Evolutionary conservation across 805 yeast species (phyloP).

Genomic region (Danielozyma ontarioensis): DNA sequence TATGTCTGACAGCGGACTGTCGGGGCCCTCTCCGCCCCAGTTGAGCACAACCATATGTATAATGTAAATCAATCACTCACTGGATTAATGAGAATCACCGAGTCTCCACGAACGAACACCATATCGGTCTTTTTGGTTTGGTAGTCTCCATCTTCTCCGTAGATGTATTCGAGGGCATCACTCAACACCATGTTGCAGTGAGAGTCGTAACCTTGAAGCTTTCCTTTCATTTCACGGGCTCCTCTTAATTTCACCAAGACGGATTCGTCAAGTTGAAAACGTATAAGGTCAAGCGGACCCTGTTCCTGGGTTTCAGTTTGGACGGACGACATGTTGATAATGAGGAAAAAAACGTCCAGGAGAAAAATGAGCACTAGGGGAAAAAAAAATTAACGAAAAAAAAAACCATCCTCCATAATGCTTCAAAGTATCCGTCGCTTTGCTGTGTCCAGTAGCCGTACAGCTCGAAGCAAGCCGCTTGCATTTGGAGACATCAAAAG

Average conservation of each 20-base stretch:
- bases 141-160: conserved; percentile 41
- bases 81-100: conserved; percentile 76
- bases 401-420: conserved; percentile 1
- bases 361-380: conserved; percentile 14
- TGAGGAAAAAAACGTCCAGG: conserved; percentile 34
- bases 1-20: too few relatives aligned
- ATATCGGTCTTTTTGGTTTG: conserved; percentile 64
- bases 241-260: conserved; percentile 90
- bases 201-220: conserved; percentile 88
- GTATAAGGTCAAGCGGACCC: conserved; percentile 89
- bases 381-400: neutral
- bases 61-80: conserved; percentile 9
- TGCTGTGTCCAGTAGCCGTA: conserved; percentile 4
- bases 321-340: conserved; percentile 23
- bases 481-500: conserved; percentile 22
- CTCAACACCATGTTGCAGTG: conserved; percentile 95
- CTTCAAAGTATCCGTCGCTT: neutral
- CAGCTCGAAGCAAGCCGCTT: conserved; percentile 13
- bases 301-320: conserved; percentile 30
- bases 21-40: too few relatives aligned
- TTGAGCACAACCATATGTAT: too few relatives aligned
- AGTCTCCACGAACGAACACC: conserved; percentile 97
- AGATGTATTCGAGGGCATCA: conserved; percentile 84
- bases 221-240: conserved; percentile 87
- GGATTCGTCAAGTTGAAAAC: conserved; percentile 79